A percentile compares a stretch with the other conserved stretches of the same genome.
Conservation (phyloP, 495 filamentous ascomycete species). For the Cercophora sp. region DNA sequence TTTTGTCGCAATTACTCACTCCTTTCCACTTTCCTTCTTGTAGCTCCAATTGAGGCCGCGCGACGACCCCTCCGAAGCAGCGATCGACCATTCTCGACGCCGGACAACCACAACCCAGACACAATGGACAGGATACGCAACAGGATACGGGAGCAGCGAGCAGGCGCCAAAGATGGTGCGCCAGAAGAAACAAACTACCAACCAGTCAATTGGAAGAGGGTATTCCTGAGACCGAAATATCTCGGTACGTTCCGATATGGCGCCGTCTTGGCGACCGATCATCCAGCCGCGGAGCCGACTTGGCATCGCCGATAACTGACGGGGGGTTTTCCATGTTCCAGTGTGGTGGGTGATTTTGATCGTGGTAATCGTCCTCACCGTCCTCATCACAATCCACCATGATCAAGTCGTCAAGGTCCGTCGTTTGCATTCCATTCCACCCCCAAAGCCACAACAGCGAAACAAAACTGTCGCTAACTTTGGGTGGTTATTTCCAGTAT, state of each 20-base stretch:
- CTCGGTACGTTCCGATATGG: constrained; percentile 9
- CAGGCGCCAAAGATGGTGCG: too few relatives aligned
- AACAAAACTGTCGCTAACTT: neutral
- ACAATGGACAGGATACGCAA: too few relatives aligned
- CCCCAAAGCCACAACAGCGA: neutral
- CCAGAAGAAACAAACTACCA: constrained; percentile 23
- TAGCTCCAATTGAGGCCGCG: too few relatives aligned
- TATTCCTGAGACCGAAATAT: constrained; percentile 19
- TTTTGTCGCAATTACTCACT: too few relatives aligned
- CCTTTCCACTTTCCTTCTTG: too few relatives aligned
- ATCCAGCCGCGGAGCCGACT: neutral
- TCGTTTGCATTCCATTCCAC: too few relatives aligned
- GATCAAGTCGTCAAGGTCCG: constrained; percentile 20
- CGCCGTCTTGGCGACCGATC: neutral
- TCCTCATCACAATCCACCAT: constrained; percentile 17
- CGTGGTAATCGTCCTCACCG: constrained; percentile 16
- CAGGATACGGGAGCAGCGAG: too few relatives aligned
- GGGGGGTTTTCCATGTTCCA: neutral
- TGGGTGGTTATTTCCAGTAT: too few relatives aligned
- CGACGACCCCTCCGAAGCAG: too few relatives aligned
- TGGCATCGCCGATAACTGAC: neutral
- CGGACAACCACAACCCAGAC: too few relatives aligned
- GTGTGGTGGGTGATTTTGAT: constrained; percentile 13
- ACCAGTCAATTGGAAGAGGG: constrained; percentile 20
- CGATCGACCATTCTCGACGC: too few relatives aligned